Evolutionary conservation across 2,329 filamentous ascomycete species (phyloP).

Genomic region (Clonostachys byssicola): DNA sequence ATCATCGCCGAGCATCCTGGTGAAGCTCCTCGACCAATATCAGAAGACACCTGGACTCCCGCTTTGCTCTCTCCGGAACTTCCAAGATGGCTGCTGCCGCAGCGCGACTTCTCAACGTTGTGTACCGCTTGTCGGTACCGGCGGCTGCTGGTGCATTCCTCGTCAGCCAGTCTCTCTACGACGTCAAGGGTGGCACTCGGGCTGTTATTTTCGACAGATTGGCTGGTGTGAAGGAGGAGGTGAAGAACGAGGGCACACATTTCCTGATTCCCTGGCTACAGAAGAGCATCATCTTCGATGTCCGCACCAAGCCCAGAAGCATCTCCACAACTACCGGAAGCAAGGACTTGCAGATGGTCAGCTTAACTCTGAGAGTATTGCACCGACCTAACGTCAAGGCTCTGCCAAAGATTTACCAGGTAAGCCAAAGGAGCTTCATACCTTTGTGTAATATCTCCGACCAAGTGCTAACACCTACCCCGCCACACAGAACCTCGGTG

Average conservation of each 20-base stretch:
- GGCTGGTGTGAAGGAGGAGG: slow-evolving; percentile 85
- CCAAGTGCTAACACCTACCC: background rate
- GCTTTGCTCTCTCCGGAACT: background rate
- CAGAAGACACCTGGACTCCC: background rate
- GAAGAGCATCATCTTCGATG: slow-evolving; percentile 91
- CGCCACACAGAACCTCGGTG: slow-evolving; percentile 77
- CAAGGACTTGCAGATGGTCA: slow-evolving; percentile 99
- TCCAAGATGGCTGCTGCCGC: slow-evolving; percentile 44
- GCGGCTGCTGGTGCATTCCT: slow-evolving; percentile 64
- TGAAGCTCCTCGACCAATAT: background rate
- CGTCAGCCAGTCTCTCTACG: slow-evolving; percentile 82
- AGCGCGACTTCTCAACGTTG: slow-evolving; percentile 51
- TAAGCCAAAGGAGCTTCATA: slow-evolving; percentile 29
- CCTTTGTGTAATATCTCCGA: background rate
- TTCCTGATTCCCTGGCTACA: slow-evolving; percentile 96
- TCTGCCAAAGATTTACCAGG: slow-evolving; percentile 97
- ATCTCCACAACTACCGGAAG: slow-evolving; percentile 96
- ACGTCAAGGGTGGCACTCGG: slow-evolving; percentile 90
- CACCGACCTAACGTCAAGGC: slow-evolving; percentile 91
- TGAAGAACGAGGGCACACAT: slow-evolving; percentile 94
- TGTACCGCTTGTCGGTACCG: slow-evolving; percentile 71
- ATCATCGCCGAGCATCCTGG: no score
- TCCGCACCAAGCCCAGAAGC: slow-evolving; percentile 94
- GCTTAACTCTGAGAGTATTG: slow-evolving; percentile 90
- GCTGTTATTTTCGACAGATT: slow-evolving; percentile 98